Base-by-base conservation (phyloP, 2,329 filamentous ascomycete species). In the Neofusicoccum cordaticola region DNA sequence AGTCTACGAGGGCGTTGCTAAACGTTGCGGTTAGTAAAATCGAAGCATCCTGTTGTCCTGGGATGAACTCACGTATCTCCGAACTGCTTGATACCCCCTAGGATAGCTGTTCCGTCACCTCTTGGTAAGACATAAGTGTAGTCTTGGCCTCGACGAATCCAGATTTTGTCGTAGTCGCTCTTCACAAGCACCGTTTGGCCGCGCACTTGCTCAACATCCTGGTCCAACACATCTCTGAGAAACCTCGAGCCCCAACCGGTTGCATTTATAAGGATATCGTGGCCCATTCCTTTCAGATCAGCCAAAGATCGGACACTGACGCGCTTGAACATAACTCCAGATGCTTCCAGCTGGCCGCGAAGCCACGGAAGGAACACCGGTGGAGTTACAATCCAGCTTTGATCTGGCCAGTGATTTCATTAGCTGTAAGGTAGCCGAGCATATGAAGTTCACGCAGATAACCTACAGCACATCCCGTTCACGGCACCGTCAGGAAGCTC, bases 201-300 rank as follows among this genome's bases (percentile, higher is more conserved):
- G 3, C 71, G 65, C 13, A 73, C 66, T 37, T 66, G 41, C 50
- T 69, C 66, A 3, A 72, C 62, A 6, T 68, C 50, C 37, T 67
- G 19, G 51, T 72, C 69, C 8, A 11, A 12, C 4, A 73, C 67
- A 61, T 71, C 71, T 0, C 22, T 19, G 13, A 72, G 63, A 15
- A 63, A 66, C 15, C 52, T 63, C 1, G 71, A 52, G 5, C 71
- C 71, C 27, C 63, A 57, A 1, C 68, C 67, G 7, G 67, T 70
- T 7, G 71, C 70, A 47, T 73, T 73, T 61, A 73, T 64, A 4
- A 73, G 66, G 22, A 73, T 63, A 37, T 73, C 70, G 45, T 73
- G 70, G 11, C 68, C 70, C 17, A 67, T 48, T 5, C 60, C 52
- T 34, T 66, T 67, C 7, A 69, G 48, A 13, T 73, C 70, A 12